Evolutionary conservation across 1,284 basidiomycete species (phyloP), one percentile per base, ranked within the genome.

Genomic region (Ustilago sp.): DNA sequence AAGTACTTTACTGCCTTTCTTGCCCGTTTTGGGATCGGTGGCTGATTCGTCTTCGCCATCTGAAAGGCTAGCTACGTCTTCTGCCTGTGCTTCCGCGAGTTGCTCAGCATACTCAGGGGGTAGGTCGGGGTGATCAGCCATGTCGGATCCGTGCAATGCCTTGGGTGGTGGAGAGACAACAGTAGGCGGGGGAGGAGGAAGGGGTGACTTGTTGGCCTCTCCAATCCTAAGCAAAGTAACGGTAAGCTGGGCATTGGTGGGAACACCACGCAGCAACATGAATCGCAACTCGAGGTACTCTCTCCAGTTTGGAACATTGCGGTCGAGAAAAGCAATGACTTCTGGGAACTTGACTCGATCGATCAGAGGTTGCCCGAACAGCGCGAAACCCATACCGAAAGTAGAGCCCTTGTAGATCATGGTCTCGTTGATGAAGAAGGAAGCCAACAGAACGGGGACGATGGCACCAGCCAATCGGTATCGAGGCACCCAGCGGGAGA

Each of bases 191-290:
- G 89, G 88, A 1, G 88, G 88, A 1, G 89, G 89, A 4, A 89
- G 77, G 0, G 89, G 89, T 0, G 86, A 80, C 61, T 87, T 87
- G 41, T 84, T 83, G 0, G 85, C 86, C 74, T 90, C 89, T 7
- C 87, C 88, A 34, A 89, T 87, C 15, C 89, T 87, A 3, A 90
- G 82, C 35, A 90, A 80, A 36, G 89, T 89, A 4, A 90, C 82
- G 0, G 89, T 88, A 45, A 90, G 87, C 73, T 90, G 90, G 5
- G 89, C 89, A 71, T 90, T 89, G 53, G 90, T 90, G 3, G 90
- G 90, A 0, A 90, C 89, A 11, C 88, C 87, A 28, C 86, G 87
- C 17, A 90, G 81, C 43, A 90, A 75, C 3, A 88, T 88, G 83
- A 51, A 74, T 17, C 59, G 68, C 1, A 65, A 50, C 59, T 74